phyloP scores from a whole-genome alignment of 106 monocot species.

The Allium sativum region DNA sequence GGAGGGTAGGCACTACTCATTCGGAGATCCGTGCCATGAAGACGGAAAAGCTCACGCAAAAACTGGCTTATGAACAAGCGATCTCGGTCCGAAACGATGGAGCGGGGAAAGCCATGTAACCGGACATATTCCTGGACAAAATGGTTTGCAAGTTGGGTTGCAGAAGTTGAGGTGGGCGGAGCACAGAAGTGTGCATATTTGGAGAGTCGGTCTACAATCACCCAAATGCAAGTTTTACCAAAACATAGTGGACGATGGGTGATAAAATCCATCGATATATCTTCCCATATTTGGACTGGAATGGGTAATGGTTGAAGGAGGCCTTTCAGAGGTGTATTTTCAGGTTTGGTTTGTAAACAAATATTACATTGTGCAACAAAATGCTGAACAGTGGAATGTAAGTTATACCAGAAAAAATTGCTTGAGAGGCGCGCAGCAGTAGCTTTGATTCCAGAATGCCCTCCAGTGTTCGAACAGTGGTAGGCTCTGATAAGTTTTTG shows the following conservation, averaged over 20 bases:
- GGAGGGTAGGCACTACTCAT: background rate
- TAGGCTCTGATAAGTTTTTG: no score
- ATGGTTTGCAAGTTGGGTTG: background rate
- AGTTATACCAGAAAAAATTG: no score
- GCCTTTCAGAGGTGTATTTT: background rate
- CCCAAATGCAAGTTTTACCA: background rate
- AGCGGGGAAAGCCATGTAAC: background rate
- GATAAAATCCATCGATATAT: conserved; percentile 13
- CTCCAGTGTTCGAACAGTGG: background rate
- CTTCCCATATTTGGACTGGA: background rate
- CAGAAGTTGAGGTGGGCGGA: background rate
- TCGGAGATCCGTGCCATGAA: background rate
- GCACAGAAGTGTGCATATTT: conserved; percentile 1
- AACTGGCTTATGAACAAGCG: background rate
- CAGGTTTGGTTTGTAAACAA: background rate
- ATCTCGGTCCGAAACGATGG: background rate
- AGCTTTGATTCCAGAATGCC: background rate
- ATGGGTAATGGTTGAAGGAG: conserved; percentile 10
- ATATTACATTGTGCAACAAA: background rate
- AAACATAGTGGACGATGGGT: background rate
- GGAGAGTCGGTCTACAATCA: conserved; percentile 9
- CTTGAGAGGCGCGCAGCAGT: no score
- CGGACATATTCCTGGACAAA: background rate
- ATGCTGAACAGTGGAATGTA: no score
- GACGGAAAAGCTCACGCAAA: background rate